Evolutionary conservation across 192 early-diverging fungal genomes (phyloP), one percentile per base, ranked within the genome.

Genomic region (Backusella tarrabulga): DNA sequence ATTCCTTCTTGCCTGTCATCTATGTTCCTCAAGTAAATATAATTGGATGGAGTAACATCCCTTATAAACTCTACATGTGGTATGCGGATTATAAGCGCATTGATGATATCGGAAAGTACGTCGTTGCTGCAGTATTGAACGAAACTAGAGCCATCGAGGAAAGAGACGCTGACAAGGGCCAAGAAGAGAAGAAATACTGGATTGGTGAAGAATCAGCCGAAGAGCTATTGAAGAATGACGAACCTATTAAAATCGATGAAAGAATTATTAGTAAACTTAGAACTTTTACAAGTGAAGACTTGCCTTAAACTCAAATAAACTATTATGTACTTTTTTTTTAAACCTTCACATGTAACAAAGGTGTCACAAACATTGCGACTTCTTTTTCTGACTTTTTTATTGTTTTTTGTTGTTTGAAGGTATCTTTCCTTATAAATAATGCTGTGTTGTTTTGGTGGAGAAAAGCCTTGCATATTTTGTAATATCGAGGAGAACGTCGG

Each of bases 41-140:
- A 14, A 82, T 86, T 69, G 85, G 85, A 17, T 86, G 85, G 85
- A 38, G 63, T 12, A 86, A 82, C 36, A 73, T 86, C 23, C 85
- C 85, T 8, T 76, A 84, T 36, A 82, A 83, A 34, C 67, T 86
- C 21, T 81, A 76, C n/a, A 72, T 81, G 73, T 86, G 83, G 78
- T 66, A 72, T 34, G 71, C 76, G 7, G 83, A 84, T 68, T 80
- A 81, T 44, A 74, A 81, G 23, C 77, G 79, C 32, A 80, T 86
- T 54, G 80, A 84, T 15, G 54, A 78, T 12, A 67, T 86, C 66
- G 85, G 85, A n/a, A 67, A 79, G 26, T 74, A 82, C 60, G 80
- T 68, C 29, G 78, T 84, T 23, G 71, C 75, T 21, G 74, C 79
- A 40, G 85, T 72, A 15, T 50, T 86, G 42, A 81, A 82, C 34